These are phyloP conservation scores for Triadica sebifera DNA, from an alignment of 345 rosid genomes.

Conservation along the genomic window DNA sequence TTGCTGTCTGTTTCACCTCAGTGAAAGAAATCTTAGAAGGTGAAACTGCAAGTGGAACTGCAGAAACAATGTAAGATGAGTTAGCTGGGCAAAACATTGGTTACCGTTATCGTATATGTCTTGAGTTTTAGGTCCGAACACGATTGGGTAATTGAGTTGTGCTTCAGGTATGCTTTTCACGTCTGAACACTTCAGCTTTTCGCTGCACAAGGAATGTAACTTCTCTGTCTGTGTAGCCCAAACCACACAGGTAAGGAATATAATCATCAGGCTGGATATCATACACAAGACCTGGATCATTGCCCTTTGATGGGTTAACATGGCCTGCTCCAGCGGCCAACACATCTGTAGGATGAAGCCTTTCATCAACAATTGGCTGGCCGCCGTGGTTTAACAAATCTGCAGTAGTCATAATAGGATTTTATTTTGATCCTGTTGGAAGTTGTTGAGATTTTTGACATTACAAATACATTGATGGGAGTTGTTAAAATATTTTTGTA, in stretches of 20 bases:
- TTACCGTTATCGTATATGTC: constrained; percentile 17
- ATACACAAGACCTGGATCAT: constrained; percentile 50
- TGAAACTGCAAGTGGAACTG: constrained; percentile 2
- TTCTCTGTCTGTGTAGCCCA: constrained; percentile 8
- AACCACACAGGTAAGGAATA: constrained; percentile 22
- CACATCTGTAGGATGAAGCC: constrained; percentile 33
- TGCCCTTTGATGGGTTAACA: constrained; percentile 43
- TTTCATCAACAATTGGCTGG: constrained; percentile 14
- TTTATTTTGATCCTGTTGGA: too few species aligned
- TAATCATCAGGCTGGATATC: constrained; percentile 29
- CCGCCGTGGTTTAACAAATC: constrained; percentile 5
- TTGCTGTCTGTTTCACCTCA: constrained; percentile 9
- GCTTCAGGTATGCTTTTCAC: constrained; percentile 17
- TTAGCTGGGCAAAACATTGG: constrained; percentile 11
- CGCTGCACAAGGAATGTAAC: constrained; percentile 1
- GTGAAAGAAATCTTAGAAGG: constrained; percentile 8
- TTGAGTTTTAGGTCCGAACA: constrained; percentile 12
- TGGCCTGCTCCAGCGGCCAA: constrained; percentile 52
- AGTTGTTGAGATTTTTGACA: too few species aligned
- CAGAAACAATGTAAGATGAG: constrained; percentile 13
- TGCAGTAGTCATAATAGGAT: constrained; percentile 57
- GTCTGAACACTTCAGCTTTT: constrained; percentile 11
- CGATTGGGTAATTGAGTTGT: constrained; percentile 18
- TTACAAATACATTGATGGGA: too few species aligned
- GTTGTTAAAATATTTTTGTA: too few species aligned